Evolutionary conservation across 306 rosid species (phyloP).

Genomic region (Ormosia emarginata): DNA sequence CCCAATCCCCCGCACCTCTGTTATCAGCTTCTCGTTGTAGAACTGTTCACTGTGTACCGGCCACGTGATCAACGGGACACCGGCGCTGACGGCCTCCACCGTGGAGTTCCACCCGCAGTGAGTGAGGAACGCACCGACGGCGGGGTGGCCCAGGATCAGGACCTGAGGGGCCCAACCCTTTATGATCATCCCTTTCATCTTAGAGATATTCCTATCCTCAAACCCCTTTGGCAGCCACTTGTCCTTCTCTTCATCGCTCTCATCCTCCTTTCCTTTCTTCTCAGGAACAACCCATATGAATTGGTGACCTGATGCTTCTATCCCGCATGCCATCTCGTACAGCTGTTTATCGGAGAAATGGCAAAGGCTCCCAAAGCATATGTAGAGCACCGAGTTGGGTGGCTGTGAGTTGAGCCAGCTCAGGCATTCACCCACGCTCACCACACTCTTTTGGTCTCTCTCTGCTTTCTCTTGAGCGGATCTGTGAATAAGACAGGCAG

Average conservation of each 20-base stretch:
- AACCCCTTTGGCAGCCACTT: conserved; percentile 38
- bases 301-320: not conserved
- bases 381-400: conserved; percentile 23
- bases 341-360: conserved; percentile 17
- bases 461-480: conserved; percentile 10
- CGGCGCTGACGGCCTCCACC: not conserved
- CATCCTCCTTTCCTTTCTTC: conserved; percentile 14
- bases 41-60: conserved; percentile 28
- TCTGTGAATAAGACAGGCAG: conserved; percentile 6
- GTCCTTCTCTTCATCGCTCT: not conserved
- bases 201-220: not conserved
- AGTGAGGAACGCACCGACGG: conserved; percentile 11
- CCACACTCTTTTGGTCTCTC: conserved; percentile 14
- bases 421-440: not conserved
- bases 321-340: conserved; percentile 28
- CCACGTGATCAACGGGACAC: conserved; percentile 37
- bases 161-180: conserved; percentile 36
- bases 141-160: conserved; percentile 12
- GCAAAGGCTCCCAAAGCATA: conserved; percentile 28
- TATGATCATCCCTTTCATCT: conserved; percentile 11
- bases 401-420: conserved; percentile 28
- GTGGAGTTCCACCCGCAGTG: conserved; percentile 40
- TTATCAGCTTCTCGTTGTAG: conserved; percentile 33
- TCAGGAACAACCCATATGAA: conserved; percentile 39
- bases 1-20: conserved; percentile 24